Evolutionary conservation across 441 rosid genomes (phyloP).

Genomic region (Macaranga tanarius): DNA sequence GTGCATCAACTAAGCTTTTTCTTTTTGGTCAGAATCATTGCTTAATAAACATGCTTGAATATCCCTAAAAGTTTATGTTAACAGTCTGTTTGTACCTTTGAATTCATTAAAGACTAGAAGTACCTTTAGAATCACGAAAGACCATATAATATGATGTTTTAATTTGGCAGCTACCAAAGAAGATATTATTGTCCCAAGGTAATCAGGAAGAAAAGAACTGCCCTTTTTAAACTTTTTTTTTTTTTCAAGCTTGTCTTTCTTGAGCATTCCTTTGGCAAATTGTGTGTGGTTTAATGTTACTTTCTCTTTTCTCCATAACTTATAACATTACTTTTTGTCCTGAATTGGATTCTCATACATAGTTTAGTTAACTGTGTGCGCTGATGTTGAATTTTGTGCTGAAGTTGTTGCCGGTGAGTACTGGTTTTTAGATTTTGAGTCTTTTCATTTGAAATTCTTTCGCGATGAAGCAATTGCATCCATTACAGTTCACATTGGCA

Average conservation of each 20-base stretch:
- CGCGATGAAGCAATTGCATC: background rate
- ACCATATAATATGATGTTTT: background rate
- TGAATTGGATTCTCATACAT: background rate
- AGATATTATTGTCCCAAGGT: background rate
- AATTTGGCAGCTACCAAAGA: background rate
- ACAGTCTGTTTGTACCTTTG: background rate
- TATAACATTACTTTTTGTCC: too few species aligned
- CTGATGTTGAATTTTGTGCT: background rate
- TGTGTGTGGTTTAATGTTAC: background rate
- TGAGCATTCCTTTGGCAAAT: background rate
- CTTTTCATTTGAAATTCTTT: background rate
- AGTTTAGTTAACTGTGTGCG: background rate
- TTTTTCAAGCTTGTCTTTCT: background rate
- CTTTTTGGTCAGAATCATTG: background rate
- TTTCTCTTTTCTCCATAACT: background rate
- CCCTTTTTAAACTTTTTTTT: background rate
- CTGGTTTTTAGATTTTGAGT: too few species aligned
- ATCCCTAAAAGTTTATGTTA: background rate
- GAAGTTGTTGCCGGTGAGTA: background rate
- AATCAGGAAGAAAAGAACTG: too few species aligned
- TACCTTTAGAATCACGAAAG: background rate
- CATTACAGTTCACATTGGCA: background rate
- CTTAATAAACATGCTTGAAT: background rate
- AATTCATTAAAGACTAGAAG: background rate
- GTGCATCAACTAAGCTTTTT: background rate